These are phyloP conservation scores for Zygosaccharomyces bailii DNA, from an alignment of 805 yeast species.

Conservation along the genomic window DNA sequence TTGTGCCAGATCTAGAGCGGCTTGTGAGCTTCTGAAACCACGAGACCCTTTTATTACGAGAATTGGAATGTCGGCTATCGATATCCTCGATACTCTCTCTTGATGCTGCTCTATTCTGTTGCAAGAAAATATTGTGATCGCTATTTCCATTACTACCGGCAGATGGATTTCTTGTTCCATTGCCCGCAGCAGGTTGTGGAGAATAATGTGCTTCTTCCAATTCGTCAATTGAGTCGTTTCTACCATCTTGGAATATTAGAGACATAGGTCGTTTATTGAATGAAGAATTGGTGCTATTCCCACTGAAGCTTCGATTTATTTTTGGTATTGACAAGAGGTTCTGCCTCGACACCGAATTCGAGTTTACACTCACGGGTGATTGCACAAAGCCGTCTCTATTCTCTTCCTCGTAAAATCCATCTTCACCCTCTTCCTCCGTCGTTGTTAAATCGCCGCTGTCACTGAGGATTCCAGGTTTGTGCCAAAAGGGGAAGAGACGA, in stretches of 20 bases:
- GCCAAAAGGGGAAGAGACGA: conserved; percentile 32
- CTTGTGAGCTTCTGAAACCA: conserved; percentile 48
- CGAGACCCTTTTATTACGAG: conserved; percentile 35
- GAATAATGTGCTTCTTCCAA: conserved; percentile 9
- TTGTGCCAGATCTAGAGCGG: conserved; percentile 33
- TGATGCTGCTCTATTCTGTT: conserved; percentile 1
- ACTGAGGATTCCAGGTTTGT: conserved; percentile 31
- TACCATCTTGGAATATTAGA: conserved; percentile 17
- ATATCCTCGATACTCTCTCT: conserved; percentile 13
- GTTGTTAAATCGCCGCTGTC: conserved; percentile 32
- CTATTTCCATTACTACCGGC: neutral
- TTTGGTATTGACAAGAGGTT: conserved; percentile 19
- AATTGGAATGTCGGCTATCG: conserved; percentile 22
- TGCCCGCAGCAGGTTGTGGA: neutral
- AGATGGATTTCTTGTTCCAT: neutral
- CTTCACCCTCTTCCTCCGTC: conserved; percentile 33
- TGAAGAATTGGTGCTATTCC: conserved; percentile 24
- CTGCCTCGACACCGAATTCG: conserved; percentile 18
- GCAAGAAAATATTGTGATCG: conserved; percentile 3
- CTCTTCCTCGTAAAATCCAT: conserved; percentile 25
- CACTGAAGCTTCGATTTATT: conserved; percentile 22
- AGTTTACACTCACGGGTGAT: conserved; percentile 20
- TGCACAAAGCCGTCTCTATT: conserved; percentile 14
- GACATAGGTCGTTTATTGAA: conserved; percentile 23
- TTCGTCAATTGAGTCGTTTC: conserved; percentile 24